Evolutionary conservation across 495 filamentous ascomycete genomes (phyloP).

Genomic region (Astrothelium subdiscretum): DNA sequence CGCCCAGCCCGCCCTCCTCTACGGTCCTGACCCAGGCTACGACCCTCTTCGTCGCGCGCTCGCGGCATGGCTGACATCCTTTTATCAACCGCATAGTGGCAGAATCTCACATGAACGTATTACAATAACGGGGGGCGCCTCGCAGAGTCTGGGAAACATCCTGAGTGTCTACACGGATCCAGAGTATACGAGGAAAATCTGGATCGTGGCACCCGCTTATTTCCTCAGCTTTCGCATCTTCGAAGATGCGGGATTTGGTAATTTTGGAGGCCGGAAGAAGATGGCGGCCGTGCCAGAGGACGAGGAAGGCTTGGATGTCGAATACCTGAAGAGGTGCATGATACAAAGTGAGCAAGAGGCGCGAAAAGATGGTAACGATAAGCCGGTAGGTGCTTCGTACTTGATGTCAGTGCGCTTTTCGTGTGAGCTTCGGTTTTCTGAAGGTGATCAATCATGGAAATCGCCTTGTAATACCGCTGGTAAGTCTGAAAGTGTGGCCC

Average conservation of each 20-base stretch:
- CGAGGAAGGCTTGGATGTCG: slow-evolving; percentile 59
- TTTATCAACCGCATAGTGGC: slow-evolving; percentile 38
- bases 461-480: too few species aligned
- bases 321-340: slow-evolving; percentile 38
- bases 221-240: slow-evolving; percentile 68
- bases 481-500: too few species aligned
- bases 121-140: slow-evolving; percentile 71
- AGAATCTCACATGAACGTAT: slow-evolving; percentile 40
- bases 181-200: slow-evolving; percentile 59
- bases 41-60: slow-evolving; percentile 49
- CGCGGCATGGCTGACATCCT: slow-evolving; percentile 54
- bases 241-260: slow-evolving; percentile 56
- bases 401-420: not conserved
- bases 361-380: slow-evolving; percentile 17
- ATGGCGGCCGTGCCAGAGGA: slow-evolving; percentile 61
- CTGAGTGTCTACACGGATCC: slow-evolving; percentile 71
- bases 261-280: slow-evolving; percentile 26
- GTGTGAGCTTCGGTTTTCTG: not conserved
- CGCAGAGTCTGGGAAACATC: slow-evolving; percentile 60
- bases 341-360: slow-evolving; percentile 32
- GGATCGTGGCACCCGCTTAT: slow-evolving; percentile 72
- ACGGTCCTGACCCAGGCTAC: slow-evolving; percentile 71
- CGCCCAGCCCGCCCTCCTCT: slow-evolving; percentile 49
- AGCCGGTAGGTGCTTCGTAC: slow-evolving; percentile 13
- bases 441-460: not conserved